These are phyloP conservation scores for Cylindrotheca fusiformis DNA, from an alignment of 108 stramenopile genomes.

Conservation along the genomic window DNA sequence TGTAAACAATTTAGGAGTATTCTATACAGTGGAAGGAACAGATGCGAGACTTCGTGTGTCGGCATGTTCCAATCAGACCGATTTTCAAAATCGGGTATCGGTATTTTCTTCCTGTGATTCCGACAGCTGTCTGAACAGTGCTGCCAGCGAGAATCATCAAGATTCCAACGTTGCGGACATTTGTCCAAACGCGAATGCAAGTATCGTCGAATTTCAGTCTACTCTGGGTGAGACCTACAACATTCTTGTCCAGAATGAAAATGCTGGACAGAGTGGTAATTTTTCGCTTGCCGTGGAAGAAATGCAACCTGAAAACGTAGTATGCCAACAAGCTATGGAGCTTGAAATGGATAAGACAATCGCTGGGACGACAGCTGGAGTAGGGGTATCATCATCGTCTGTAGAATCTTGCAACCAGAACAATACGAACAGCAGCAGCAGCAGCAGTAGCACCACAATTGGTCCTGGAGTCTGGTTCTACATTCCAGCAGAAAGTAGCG, in stretches of 20 bases:
- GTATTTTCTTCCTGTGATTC: not conserved
- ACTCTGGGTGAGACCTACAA: not conserved
- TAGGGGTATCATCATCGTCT: not conserved
- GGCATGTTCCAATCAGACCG: not conserved
- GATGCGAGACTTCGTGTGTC: not conserved
- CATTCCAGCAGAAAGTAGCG: slow-evolving; percentile 1
- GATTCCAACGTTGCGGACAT: not conserved
- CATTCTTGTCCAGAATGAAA: not conserved
- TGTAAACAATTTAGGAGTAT: not conserved
- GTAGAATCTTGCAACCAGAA: not conserved
- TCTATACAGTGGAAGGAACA: not conserved
- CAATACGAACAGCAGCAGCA: not conserved
- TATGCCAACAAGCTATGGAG: not conserved
- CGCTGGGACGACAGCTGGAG: not conserved
- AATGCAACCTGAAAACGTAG: not conserved
- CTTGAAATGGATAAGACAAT: not conserved
- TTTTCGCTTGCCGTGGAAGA: not conserved
- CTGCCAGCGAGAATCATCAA: not conserved
- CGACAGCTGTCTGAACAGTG: slow-evolving; percentile 1
- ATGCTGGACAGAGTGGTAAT: not conserved
- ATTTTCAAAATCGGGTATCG: not conserved
- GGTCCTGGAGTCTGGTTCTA: slow-evolving; percentile 4
- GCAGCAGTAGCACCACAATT: not conserved
- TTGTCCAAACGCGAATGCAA: not conserved
- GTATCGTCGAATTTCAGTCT: not conserved